Evolutionary conservation across 768 basidiomycete genomes (phyloP).

Genomic region (Solioccasus polychromus): DNA sequence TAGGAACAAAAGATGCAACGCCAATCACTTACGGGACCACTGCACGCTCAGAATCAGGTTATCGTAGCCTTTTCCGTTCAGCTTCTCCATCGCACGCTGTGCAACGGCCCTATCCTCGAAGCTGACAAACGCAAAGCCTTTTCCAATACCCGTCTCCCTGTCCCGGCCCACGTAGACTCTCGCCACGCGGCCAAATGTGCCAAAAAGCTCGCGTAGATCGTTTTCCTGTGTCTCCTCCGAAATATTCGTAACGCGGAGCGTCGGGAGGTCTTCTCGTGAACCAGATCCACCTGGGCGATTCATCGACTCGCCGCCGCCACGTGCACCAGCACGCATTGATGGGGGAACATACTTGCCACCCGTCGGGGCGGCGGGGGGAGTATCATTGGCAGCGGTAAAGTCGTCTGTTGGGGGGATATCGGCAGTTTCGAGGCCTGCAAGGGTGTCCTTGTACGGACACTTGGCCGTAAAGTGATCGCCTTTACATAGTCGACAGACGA

Average conservation of each 20-base stretch:
- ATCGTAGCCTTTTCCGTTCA: slow-evolving; percentile 90
- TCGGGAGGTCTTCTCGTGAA: slow-evolving; percentile 88
- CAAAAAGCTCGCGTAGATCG: slow-evolving; percentile 91
- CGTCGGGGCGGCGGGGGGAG: slow-evolving; percentile 32
- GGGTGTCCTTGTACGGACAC: slow-evolving; percentile 96
- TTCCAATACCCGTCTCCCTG: slow-evolving; percentile 90
- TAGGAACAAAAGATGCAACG: neutral
- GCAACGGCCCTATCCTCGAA: slow-evolving; percentile 82
- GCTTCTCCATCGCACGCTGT: slow-evolving; percentile 87
- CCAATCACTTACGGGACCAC: slow-evolving; percentile 55
- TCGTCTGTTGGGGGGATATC: slow-evolving; percentile 40
- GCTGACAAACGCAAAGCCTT: slow-evolving; percentile 96
- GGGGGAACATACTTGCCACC: slow-evolving; percentile 92
- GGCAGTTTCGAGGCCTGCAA: slow-evolving; percentile 68
- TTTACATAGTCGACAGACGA: slow-evolving; percentile 90
- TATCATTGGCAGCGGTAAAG: slow-evolving; percentile 35
- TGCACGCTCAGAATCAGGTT: slow-evolving; percentile 76
- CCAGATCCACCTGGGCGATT: slow-evolving; percentile 40
- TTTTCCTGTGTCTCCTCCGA: slow-evolving; percentile 93
- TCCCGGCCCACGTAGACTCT: slow-evolving; percentile 95
- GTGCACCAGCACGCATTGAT: slow-evolving; percentile 75
- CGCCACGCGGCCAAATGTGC: slow-evolving; percentile 77
- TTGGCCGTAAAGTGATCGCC: slow-evolving; percentile 98
- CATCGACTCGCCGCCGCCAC: slow-evolving; percentile 79
- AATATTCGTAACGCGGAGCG: slow-evolving; percentile 95